phyloP scores from a whole-genome alignment of 139 green algal genomes.

The Chlorella sp. region DNA sequence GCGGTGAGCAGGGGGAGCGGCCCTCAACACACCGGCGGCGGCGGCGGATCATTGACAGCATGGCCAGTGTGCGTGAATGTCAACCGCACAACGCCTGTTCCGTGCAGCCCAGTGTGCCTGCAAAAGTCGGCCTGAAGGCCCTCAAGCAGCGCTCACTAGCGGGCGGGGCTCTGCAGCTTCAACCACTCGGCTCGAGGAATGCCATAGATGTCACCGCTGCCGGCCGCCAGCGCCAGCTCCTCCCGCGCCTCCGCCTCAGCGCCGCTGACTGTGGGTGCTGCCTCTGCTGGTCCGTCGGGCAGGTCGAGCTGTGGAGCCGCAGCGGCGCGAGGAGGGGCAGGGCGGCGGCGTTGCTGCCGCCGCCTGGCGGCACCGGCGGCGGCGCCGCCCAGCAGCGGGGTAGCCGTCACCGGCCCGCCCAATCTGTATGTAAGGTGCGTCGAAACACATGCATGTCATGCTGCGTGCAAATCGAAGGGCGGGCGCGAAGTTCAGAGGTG shows the following conservation, averaged over 20 bases:
- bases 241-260: slow-evolving; percentile 25
- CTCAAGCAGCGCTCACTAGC: background rate
- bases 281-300: background rate
- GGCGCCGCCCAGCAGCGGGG: background rate
- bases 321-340: background rate
- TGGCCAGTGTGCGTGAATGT: too few relatives aligned
- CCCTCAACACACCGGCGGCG: too few relatives aligned
- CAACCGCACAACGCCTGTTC: too few relatives aligned
- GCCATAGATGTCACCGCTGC: slow-evolving; percentile 58
- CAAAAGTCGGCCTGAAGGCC: background rate
- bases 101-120: too few relatives aligned
- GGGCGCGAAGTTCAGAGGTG: too few relatives aligned
- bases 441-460: too few relatives aligned
- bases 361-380: background rate
- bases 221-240: slow-evolving; percentile 27
- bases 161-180: slow-evolving; percentile 2
- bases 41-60: too few relatives aligned
- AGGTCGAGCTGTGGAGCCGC: slow-evolving; percentile 1
- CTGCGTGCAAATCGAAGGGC: too few relatives aligned
- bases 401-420: background rate
- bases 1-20: too few relatives aligned
- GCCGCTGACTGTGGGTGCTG: background rate
- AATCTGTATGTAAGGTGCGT: too few relatives aligned
- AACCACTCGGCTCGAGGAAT: slow-evolving; percentile 44
- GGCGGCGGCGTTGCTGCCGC: background rate